phyloP scores from a whole-genome alignment of 2,329 filamentous ascomycete species.

The Exophiala mesophila region DNA sequence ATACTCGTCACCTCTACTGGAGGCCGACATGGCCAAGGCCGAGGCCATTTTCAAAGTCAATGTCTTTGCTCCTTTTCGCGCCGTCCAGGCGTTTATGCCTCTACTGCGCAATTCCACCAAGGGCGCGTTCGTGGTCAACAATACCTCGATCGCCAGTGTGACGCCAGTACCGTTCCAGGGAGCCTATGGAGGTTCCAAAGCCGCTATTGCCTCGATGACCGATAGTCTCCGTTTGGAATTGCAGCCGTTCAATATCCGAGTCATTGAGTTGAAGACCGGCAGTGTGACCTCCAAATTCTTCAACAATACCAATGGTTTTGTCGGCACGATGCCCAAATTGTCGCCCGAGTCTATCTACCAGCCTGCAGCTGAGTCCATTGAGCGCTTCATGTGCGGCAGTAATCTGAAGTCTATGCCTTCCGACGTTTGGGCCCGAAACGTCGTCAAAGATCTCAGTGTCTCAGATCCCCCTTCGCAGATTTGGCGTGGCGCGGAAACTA shows the following conservation, averaged over 20 bases:
- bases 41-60: conserved; percentile 40
- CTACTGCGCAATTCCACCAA: conserved; percentile 23
- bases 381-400: conserved; percentile 2
- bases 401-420: conserved; percentile 24
- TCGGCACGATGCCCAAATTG: conserved; percentile 39
- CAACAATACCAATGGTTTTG: conserved; percentile 29
- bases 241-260: conserved; percentile 29
- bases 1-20: conserved; percentile 27
- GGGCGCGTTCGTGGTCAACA: conserved; percentile 29
- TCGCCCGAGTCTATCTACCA: conserved; percentile 47
- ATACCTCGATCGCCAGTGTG: conserved; percentile 23
- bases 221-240: conserved; percentile 42
- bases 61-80: conserved; percentile 35
- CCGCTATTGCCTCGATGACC: conserved; percentile 53
- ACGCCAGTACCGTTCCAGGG: conserved; percentile 30
- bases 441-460: conserved; percentile 52
- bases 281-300: conserved; percentile 31
- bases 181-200: conserved; percentile 43
- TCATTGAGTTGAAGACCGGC: conserved; percentile 28
- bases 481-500: conserved; percentile 9
- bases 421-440: conserved; percentile 49
- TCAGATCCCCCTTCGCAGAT: conserved; percentile 29
- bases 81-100: conserved; percentile 31
- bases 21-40: conserved; percentile 29
- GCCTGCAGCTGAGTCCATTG: conserved; percentile 43